These are phyloP conservation scores for Datisca glomerata DNA, from an alignment of 306 rosid species.

Conservation along the genomic window DNA sequence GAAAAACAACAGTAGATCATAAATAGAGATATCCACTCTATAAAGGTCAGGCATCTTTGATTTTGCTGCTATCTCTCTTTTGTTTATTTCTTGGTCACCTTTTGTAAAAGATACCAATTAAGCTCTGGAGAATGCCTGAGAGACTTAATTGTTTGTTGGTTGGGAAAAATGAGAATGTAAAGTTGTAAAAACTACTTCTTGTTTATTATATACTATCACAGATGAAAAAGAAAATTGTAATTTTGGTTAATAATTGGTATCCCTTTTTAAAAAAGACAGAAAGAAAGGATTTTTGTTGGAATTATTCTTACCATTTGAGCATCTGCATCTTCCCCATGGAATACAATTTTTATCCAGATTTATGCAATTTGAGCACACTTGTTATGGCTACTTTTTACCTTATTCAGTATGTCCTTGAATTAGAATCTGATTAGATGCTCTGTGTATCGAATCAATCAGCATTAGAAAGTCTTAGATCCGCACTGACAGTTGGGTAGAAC, in stretches of 20 bases:
- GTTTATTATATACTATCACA: constrained; percentile 33
- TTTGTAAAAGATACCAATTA: constrained; percentile 30
- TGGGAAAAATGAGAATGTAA: constrained; percentile 55
- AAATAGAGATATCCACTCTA: constrained; percentile 28
- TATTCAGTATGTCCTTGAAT: too few species aligned
- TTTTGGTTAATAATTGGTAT: constrained; percentile 38
- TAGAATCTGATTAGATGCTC: too few species aligned
- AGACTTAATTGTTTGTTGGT: constrained; percentile 35
- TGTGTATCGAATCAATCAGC: too few species aligned
- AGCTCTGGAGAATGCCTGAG: constrained; percentile 25
- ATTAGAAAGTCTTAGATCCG: too few species aligned
- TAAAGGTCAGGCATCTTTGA: constrained; percentile 42
- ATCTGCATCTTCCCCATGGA: constrained; percentile 30
- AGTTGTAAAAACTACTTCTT: constrained; percentile 65
- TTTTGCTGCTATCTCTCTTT: constrained; percentile 18
- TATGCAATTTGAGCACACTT: too few species aligned
- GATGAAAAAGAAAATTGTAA: constrained; percentile 28
- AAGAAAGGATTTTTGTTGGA: constrained; percentile 18
- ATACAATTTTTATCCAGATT: too few species aligned
- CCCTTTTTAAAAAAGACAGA: constrained; percentile 25
- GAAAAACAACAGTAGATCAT: constrained; percentile 6
- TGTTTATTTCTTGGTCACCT: constrained; percentile 28
- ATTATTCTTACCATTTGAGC: constrained; percentile 21
- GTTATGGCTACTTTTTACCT: too few species aligned
- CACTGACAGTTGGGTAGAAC: too few species aligned